Evolutionary conservation across 1,284 basidiomycete genomes (phyloP), one percentile per base, ranked within the genome.

Genomic region (Xerocomus minutiporus): DNA sequence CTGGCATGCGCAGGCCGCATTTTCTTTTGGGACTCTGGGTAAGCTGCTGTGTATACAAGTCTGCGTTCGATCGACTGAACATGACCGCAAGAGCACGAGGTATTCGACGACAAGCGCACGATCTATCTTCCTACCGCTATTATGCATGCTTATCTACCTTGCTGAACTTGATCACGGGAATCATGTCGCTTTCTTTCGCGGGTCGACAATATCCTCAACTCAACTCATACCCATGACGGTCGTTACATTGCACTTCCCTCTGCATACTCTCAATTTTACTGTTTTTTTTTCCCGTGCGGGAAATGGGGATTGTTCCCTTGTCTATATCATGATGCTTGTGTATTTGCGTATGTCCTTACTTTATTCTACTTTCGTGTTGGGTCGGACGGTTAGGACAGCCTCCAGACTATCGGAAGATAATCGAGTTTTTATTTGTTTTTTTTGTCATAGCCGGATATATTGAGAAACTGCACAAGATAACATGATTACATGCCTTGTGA

Each of bases 101-200:
- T 55, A 64, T 45, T 62, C 53, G 49, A 69, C 58, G 69, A 69
- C 65, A 53, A 53, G 46, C 54, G 48, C 68, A 70, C 60, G 68
- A 71, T 67, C 55, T 62, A 61, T 57, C 62, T 56, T 54, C 54
- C 62, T 58, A 61, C 58, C 61, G 66, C 63, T 70, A 68, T 68
- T 53, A 58, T 65, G 61, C 69, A 69, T 65, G 60, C 58, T 58
- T 53, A 70, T 68, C 56, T 69, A 63, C 54, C 57, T 66, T 58
- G 65, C 66, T 69, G 60, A 68, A 62, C 59, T 57, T 53, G 29
- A 46, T 50, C 51, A 64, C 31, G 53, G 67, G 62, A 59, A 65
- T 50, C 50, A 56, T 57, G 46, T 60, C 59, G 55, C 44, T 70
- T 63, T 67, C 55, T 54, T 44, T 67, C 63, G 65, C 64, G 56